phyloP scores from a whole-genome alignment of 257 asterid genomes.

The Primulina huaijiensis region DNA sequence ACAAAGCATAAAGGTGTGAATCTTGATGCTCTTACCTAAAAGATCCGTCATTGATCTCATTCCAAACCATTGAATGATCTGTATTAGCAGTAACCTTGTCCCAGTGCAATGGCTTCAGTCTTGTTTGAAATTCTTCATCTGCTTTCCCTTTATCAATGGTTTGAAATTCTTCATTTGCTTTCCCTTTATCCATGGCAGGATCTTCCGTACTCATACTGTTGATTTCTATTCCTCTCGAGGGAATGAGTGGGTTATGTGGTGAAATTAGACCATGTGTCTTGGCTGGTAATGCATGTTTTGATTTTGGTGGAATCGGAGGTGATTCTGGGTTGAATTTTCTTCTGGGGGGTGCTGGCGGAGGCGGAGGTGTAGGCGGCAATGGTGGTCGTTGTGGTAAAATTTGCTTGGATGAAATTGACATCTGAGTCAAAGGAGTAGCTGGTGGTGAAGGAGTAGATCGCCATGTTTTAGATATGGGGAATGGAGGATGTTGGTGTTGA shows the following conservation, averaged over 20 bases:
- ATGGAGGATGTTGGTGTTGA: background rate
- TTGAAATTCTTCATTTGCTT: constrained; percentile 21
- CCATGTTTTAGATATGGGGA: background rate
- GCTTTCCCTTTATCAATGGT: constrained; percentile 13
- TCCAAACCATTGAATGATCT: constrained; percentile 90
- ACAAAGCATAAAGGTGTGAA: background rate
- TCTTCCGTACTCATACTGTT: constrained; percentile 25
- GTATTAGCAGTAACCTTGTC: constrained; percentile 65
- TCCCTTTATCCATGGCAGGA: constrained; percentile 18
- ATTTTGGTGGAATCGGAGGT: constrained; percentile 18
- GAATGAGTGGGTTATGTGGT: constrained; percentile 42
- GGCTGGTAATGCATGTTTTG: constrained; percentile 33
- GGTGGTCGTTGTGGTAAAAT: constrained; percentile 30
- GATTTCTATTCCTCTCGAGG: constrained; percentile 31
- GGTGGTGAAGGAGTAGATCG: background rate
- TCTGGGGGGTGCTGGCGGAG: constrained; percentile 36
- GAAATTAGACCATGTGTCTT: constrained; percentile 25
- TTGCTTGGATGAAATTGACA: background rate
- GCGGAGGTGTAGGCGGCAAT: constrained; percentile 36
- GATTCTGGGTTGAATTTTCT: constrained; percentile 16
- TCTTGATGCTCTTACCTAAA: constrained; percentile 45
- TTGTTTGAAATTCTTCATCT: constrained; percentile 30
- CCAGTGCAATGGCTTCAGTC: constrained; percentile 84
- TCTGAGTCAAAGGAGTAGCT: background rate
- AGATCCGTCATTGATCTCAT: constrained; percentile 71